These are phyloP conservation scores for Diplodia intermedia DNA, from an alignment of 2,329 filamentous ascomycete species.

Conservation along the genomic window DNA sequence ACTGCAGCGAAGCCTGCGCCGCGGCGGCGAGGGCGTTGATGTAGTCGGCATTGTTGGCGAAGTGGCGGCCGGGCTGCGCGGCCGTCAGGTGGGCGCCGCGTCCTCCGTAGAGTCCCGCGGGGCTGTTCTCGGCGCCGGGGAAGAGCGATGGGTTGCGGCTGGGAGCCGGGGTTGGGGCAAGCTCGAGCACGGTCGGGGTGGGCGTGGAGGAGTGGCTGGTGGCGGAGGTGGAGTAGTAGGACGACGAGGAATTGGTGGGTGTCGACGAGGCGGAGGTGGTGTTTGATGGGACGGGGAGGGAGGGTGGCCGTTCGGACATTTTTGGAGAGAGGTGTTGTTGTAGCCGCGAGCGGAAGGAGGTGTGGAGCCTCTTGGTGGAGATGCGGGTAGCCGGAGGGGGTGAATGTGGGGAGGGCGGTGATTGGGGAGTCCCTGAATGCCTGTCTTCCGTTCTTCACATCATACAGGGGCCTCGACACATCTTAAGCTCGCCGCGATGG, in stretches of 20 bases:
- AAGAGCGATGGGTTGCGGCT: constrained; percentile 16
- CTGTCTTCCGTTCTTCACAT: background rate
- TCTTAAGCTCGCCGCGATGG: constrained; percentile 16
- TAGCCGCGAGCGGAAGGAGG: background rate
- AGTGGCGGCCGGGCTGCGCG: background rate
- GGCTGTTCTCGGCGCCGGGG: constrained; percentile 6
- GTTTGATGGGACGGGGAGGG: no score
- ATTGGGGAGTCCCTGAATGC: background rate
- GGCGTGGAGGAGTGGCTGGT: background rate
- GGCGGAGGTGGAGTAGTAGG: background rate
- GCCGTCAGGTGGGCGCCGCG: background rate
- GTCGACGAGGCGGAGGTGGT: background rate
- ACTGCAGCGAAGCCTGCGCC: constrained; percentile 23
- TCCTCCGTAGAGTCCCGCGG: background rate
- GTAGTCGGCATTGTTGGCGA: constrained; percentile 10
- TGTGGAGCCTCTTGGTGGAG: background rate
- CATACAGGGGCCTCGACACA: background rate
- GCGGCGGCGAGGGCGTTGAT: constrained; percentile 28
- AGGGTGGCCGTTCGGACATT: background rate
- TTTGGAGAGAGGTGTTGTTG: background rate
- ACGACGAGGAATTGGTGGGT: background rate
- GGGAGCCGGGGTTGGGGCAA: constrained; percentile 20
- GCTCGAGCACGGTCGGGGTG: background rate
- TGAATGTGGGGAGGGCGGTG: background rate
- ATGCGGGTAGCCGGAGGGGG: no score